Evolutionary conservation across 2,329 filamentous ascomycete species (phyloP).

Genomic region (Fusarium chuoi): DNA sequence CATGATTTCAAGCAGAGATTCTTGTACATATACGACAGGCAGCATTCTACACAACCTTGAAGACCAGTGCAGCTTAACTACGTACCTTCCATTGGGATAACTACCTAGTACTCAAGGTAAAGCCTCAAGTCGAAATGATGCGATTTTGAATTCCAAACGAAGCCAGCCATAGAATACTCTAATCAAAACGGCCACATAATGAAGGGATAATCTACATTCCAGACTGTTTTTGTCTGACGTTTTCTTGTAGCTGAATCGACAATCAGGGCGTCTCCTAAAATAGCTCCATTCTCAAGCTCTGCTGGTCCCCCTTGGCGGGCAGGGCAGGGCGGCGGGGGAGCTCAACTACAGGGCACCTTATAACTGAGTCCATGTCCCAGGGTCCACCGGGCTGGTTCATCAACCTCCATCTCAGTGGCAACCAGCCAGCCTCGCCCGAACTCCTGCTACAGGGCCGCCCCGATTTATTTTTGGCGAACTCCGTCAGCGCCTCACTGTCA

Average conservation of each 20-base stretch:
- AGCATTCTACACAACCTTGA: not conserved
- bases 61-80: conserved; percentile 5
- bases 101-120: not conserved
- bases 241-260: conserved; percentile 8
- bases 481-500: conserved; percentile 31
- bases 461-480: conserved; percentile 36
- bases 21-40: not conserved
- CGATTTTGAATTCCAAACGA: conserved; percentile 20
- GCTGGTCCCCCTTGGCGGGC: conserved; percentile 5
- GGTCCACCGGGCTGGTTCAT: not conserved
- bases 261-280: conserved; percentile 31
- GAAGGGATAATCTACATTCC: conserved; percentile 35
- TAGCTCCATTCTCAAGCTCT: conserved; percentile 20
- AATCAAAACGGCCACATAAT: conserved; percentile 19
- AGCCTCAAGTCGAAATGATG: conserved; percentile 21
- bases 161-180: conserved; percentile 12
- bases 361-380: conserved; percentile 4
- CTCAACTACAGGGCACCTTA: conserved; percentile 3
- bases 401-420: not conserved
- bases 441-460: conserved; percentile 17
- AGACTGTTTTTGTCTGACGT: conserved; percentile 26
- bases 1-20: not conserved
- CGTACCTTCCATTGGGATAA: not conserved
- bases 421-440: conserved; percentile 14
- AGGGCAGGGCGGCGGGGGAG: not conserved